Evolutionary conservation across 1,284 basidiomycete species (phyloP), one percentile per base, ranked within the genome.

Genomic region (Puccinia novopanici): DNA sequence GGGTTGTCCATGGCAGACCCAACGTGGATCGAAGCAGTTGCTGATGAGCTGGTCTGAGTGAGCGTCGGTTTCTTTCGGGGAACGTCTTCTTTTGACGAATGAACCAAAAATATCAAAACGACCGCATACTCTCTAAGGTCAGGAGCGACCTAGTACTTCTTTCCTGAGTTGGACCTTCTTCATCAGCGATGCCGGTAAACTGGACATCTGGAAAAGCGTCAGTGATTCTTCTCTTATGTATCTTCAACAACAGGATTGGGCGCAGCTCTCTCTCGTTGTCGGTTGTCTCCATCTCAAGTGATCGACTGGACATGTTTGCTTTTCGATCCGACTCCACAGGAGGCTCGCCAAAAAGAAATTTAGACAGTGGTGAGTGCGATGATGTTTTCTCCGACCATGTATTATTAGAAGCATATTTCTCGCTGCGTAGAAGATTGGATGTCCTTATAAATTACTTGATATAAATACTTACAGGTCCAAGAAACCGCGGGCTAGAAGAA

Each of bases 141-240:
- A 34, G 34, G 34, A 34, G 34, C 34, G 34, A 34, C 1, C 34
- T 34, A 34, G 34, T 34, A 48, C 45, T 9, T 12, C 17, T 48
- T 48, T 48, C 45, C 17, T 19, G 17, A 48, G 45, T 19, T 12
- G 45, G 8, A 48, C 45, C 10, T 48, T 24, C 63, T 27, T 13
- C 22, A 27, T 27, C 63, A n/a, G 15, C 24, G 6, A 67, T 67
- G 63, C 63, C 63, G 63, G 63, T 67, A 40, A 67, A 67, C 63
- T 67, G 63, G 63, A 67, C 63, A 67, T 67, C 63, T 27, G 63
- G 63, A 27, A 67, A 67, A 48, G 63, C 63, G 63, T 67, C n/a
- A 67, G 63, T 48, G 12, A 13, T 48, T 45, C 17, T 19, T 54
- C 52, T 54, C 52, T 19, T 48, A 48, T 48, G 10, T 48, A 10